Base-by-base conservation (phyloP, 2,329 filamentous ascomycete species). In the Calonectria ilicicola region DNA sequence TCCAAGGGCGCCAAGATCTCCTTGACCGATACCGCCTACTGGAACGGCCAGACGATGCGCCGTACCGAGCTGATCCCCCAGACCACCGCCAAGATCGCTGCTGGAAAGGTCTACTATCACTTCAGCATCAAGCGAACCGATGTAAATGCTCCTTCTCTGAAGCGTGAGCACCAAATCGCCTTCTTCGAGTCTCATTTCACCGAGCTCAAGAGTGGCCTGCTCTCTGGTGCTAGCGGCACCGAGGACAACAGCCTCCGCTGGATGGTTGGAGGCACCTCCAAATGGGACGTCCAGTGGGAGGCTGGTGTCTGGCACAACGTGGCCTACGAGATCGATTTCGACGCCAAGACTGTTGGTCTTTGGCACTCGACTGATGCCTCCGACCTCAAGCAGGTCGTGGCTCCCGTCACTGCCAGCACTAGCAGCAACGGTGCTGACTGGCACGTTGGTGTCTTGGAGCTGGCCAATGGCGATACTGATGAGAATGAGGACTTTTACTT, bases 21-120 rank as follows among this genome's bases (percentile, higher is more conserved):
- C 6, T 91, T 95, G 66, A 85, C 87, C 79, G 82, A 83, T 78
- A 92, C 89, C 1, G 88, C 93, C 1, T 93, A 91, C 82, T 95
- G 93, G 93, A 92, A 94, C 82, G 91, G 90, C 27, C 91, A 94
- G 80, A 90, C 82, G 53, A 94, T 94, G 93, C 91, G 92, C 81
- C 89, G 93, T 65, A 94, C 91, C 0, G 93, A 95, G 84, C 85
- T 95, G 74, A 95, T 95, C 76, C 93, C 93, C 12, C 91, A 94
- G 84, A 94, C 92, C 0, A 89, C 82, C 2, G 90, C 90, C 0
- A 87, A 91, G 71, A 93, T 94, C 82, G 92, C 91, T 77, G 80
- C 83, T n/a, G 92, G 92, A 49, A 92, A 89, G 62, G 89, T 94
- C 42, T 93, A 88, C 84, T 95, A 94, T 83, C 93, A 95, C 83